Percentiles rank a stretch among this genome's conserved stretches.
Conservation (phyloP, 148 eudicot species). For the Vaccinium vitisidaea region DNA sequence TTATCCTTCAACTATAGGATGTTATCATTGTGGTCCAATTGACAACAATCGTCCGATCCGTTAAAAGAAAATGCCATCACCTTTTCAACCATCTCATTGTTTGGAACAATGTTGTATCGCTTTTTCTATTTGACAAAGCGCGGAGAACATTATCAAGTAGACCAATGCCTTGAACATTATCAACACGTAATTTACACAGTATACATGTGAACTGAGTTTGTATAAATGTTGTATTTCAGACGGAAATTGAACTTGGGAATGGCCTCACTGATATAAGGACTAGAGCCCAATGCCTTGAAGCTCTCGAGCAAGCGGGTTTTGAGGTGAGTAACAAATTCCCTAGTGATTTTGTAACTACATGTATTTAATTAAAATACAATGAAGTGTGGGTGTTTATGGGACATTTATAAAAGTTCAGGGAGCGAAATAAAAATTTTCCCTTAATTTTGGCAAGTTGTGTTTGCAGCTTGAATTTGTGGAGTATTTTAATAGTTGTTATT, state of each 20-base stretch:
- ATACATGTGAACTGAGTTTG: neutral
- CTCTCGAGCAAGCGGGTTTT: conserved; percentile 87
- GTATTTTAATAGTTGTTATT: too few relatives aligned
- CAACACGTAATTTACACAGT: neutral
- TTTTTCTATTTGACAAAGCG: neutral
- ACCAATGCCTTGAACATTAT: neutral
- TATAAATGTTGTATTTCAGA: conserved; percentile 33
- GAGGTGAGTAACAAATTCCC: conserved; percentile 48
- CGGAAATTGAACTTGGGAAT: conserved; percentile 88
- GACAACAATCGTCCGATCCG: neutral
- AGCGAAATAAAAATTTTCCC: too few relatives aligned
- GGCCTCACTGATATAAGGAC: conserved; percentile 92
- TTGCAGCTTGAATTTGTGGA: too few relatives aligned
- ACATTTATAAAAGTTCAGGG: too few relatives aligned
- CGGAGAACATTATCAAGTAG: neutral
- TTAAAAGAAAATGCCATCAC: neutral
- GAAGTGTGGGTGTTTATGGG: too few relatives aligned
- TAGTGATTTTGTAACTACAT: too few relatives aligned
- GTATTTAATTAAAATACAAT: too few relatives aligned
- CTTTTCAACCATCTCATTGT: neutral
- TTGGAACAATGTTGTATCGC: neutral
- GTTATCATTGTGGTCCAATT: neutral
- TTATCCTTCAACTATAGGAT: neutral
- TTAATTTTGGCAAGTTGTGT: too few relatives aligned
- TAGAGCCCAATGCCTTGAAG: conserved; percentile 76